These are phyloP conservation scores for Candida sithepensis DNA, from an alignment of 805 yeast species.

Conservation along the genomic window DNA sequence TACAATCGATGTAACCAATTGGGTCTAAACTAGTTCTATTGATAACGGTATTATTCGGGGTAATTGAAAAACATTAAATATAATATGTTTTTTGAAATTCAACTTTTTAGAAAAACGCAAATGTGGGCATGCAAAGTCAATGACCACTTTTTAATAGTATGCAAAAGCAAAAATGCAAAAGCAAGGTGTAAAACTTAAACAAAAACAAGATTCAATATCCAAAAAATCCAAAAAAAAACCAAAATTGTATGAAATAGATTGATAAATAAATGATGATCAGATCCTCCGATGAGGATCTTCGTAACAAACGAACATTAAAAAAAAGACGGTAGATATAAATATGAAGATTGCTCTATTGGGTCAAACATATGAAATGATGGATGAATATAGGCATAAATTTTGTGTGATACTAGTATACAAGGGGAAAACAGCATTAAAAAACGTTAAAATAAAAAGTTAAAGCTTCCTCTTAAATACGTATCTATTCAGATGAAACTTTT, in stretches of 20 bases:
- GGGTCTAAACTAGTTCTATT: neutral
- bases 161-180: neutral
- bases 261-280: neutral
- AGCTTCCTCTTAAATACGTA: neutral
- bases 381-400: neutral
- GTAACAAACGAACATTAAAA: neutral
- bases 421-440: neutral
- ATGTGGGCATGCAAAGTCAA: no score
- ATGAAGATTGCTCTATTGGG: neutral
- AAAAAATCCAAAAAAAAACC: neutral
- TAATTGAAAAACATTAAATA: neutral
- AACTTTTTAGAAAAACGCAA: no score
- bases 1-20: neutral
- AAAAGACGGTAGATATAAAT: neutral
- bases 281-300: neutral
- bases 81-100: neutral
- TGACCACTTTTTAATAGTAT: neutral
- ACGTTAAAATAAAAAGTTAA: neutral
- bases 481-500: constrained; percentile 13
- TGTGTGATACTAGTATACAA: constrained; percentile 1
- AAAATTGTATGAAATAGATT: neutral
- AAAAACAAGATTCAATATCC: neutral
- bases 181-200: neutral
- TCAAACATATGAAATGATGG: neutral
- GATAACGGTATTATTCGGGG: neutral